phyloP scores from a whole-genome alignment of 2,329 filamentous ascomycete species.

The Periconia digitata region DNA sequence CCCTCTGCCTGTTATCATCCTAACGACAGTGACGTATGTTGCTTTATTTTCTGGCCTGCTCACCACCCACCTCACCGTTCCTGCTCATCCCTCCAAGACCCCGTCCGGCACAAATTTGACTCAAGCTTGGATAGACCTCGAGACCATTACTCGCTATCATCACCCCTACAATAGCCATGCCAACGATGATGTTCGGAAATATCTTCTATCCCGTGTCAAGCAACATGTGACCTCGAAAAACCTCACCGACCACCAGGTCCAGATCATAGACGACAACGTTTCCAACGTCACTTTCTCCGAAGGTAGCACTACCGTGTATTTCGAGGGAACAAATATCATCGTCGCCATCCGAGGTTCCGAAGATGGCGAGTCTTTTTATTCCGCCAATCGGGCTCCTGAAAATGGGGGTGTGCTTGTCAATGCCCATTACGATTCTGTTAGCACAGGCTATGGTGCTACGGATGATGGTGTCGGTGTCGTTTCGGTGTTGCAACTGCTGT shows the following conservation, averaged over 20 bases:
- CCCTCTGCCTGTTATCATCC: conserved; percentile 78
- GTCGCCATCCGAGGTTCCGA: conserved; percentile 85
- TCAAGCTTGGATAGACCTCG: conserved; percentile 84
- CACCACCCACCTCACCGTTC: conserved; percentile 74
- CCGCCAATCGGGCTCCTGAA: conserved; percentile 48
- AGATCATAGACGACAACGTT: conserved; percentile 75
- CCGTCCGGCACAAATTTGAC: conserved; percentile 73
- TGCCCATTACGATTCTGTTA: conserved; percentile 92
- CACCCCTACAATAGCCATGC: conserved; percentile 87
- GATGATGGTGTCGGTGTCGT: conserved; percentile 91
- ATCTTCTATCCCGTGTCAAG: conserved; percentile 70
- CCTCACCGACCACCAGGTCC: conserved; percentile 46
- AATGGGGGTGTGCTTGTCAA: conserved; percentile 86
- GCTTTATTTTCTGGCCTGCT: conserved; percentile 73
- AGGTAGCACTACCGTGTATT: conserved; percentile 66
- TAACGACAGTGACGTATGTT: conserved; percentile 75
- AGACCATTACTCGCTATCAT: conserved; percentile 70
- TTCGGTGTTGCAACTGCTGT: conserved; percentile 81
- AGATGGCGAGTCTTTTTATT: conserved; percentile 75
- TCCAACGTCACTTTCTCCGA: conserved; percentile 76
- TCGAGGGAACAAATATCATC: conserved; percentile 89
- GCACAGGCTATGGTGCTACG: conserved; percentile 88
- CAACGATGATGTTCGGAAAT: conserved; percentile 79
- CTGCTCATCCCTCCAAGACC: conserved; percentile 61
- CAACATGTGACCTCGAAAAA: conserved; percentile 67